Base-by-base conservation (phyloP, 495 filamentous ascomycete genomes). In the Podospora australis region DNA sequence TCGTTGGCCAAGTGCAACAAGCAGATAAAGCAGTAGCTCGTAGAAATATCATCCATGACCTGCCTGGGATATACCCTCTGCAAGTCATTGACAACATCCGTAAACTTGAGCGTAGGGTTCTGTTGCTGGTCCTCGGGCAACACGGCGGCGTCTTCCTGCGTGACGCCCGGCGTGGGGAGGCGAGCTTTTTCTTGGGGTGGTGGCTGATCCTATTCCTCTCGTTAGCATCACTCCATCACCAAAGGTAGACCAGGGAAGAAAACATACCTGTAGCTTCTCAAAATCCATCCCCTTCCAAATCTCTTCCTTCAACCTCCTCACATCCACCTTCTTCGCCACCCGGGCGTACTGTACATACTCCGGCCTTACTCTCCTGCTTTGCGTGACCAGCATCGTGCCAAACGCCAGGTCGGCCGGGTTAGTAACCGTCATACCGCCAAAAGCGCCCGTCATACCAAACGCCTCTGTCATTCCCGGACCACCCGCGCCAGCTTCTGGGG, bases 271-370 rank as follows among this genome's bases (percentile, higher is more conserved):
- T 1, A 56, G 48, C 34, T 71, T 62, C 45, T 80, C 78, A 30
- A 86, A 74, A 16, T 82, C 85, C 66, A 96, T 87, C 6, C 88
- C 87, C 65, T 77, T 84, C 94, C 94, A 99, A 60, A 99, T 82
- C 63, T 99, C 89, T 63, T 90, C 86, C 70, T 99, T 99, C 57
- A 99, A 69, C 61, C 89, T 72, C 41, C 91, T 75, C 0, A 97
- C 90, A 60, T 99, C 94, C n/a, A 99, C 94, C 73, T 97, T 99
- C 78, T 96, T 99, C 11, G 94, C 94, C 20, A 94, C 85, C 22
- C 90, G 78, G 14, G 94, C 94, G 64, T 96, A 99, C 62, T 95
- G 87, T 23, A 99, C 88, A 51, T 99, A 97, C 63, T 97, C 92
- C 1, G 92, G 94, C 55, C 91, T 69, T 25, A 91, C 62, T 36